phyloP scores from a whole-genome alignment of 176 grass and related monocot genomes.

The Musa beccarii region DNA sequence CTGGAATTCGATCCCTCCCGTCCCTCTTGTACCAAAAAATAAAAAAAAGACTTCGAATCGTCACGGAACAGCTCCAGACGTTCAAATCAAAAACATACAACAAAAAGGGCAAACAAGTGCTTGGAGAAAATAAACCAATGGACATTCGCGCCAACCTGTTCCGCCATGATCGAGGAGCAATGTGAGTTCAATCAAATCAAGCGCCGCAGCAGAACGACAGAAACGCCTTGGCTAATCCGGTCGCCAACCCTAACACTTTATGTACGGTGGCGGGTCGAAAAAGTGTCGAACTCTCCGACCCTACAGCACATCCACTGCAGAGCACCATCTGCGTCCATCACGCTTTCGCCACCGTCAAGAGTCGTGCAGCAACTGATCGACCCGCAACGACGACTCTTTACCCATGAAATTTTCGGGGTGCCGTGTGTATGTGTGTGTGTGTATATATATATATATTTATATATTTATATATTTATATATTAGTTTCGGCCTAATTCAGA shows the following conservation, averaged over 20 bases:
- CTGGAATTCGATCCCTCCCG: neutral
- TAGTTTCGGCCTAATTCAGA: too few relatives aligned
- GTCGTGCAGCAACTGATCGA: neutral
- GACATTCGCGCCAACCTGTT: neutral
- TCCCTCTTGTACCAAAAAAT: too few relatives aligned
- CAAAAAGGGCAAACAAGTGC: neutral
- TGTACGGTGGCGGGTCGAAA: neutral
- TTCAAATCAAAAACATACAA: neutral
- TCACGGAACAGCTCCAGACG: too few relatives aligned
- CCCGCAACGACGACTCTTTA: too few relatives aligned
- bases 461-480: too few relatives aligned
- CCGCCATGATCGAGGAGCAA: constrained; percentile 1
- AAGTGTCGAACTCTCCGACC: too few relatives aligned
- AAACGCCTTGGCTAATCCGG: neutral
- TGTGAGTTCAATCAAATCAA: neutral
- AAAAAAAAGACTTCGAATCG: too few relatives aligned
- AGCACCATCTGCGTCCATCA: neutral
- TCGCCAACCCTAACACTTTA: constrained; percentile 1
- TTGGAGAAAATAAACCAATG: neutral
- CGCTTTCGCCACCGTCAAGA: neutral
- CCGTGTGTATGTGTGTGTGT: too few relatives aligned
- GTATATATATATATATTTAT: too few relatives aligned
- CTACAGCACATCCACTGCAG: too few relatives aligned
- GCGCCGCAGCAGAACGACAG: neutral
- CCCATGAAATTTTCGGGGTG: too few relatives aligned